These are phyloP conservation scores for Penicillium hordei DNA, from an alignment of 2,329 filamentous ascomycete genomes.

Conservation along the genomic window DNA sequence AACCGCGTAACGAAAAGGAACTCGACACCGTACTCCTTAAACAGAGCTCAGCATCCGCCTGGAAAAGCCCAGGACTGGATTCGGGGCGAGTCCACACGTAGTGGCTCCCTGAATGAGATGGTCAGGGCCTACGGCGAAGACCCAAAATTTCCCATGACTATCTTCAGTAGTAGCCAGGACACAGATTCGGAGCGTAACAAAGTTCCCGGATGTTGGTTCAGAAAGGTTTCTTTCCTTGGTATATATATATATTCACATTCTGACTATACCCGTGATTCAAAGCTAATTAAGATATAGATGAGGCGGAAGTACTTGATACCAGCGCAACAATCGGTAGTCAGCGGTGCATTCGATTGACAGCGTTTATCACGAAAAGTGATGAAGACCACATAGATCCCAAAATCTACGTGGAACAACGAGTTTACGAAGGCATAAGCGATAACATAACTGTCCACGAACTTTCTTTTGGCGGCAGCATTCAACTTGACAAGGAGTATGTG, in stretches of 20 bases:
- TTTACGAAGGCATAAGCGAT: conserved; percentile 10
- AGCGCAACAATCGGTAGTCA: too few species aligned
- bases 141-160: conserved; percentile 10
- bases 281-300: too few species aligned
- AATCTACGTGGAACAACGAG: conserved; percentile 19
- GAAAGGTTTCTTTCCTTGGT: conserved; percentile 20
- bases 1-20: conserved; percentile 4
- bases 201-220: conserved; percentile 15
- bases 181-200: conserved; percentile 13
- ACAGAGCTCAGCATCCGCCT: conserved; percentile 2
- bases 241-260: neutral
- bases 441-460: conserved; percentile 18
- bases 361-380: neutral
- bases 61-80: neutral
- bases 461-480: conserved; percentile 9
- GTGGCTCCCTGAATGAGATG: conserved; percentile 15
- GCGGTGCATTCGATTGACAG: too few species aligned
- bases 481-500: conserved; percentile 16
- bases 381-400: conserved; percentile 10
- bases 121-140: conserved; percentile 3
- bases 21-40: conserved; percentile 4
- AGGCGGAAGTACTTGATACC: too few species aligned
- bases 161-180: conserved; percentile 17
- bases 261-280: too few species aligned
- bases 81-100: conserved; percentile 12